Evolutionary conservation across 768 basidiomycete genomes (phyloP).

Genomic region (Boletus vermiculosoides): DNA sequence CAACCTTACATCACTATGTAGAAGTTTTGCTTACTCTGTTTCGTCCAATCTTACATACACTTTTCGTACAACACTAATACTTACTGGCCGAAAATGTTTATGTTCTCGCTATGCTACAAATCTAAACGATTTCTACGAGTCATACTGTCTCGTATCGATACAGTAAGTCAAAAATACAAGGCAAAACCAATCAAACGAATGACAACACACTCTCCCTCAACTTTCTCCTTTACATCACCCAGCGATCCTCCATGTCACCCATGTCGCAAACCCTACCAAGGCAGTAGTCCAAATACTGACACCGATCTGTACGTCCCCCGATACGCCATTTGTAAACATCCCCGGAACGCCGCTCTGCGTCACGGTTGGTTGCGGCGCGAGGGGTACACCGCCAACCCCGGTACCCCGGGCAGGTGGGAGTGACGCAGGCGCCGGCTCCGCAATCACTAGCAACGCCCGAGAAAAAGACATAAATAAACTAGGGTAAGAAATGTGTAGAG

Average conservation of each 20-base stretch:
- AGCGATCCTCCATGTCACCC: conserved; percentile 18
- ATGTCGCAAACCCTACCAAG: conserved; percentile 14
- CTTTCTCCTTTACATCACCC: conserved; percentile 5
- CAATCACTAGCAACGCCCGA: conserved; percentile 33
- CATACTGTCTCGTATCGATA: not conserved
- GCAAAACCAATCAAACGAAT: not conserved
- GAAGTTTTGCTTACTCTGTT: not conserved
- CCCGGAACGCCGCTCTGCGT: conserved; percentile 11
- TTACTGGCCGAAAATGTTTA: not conserved
- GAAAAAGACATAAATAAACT: not conserved
- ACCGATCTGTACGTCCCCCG: conserved; percentile 7
- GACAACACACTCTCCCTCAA: not conserved
- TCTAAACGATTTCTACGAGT: not conserved
- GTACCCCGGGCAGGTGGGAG: conserved; percentile 24
- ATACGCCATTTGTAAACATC: conserved; percentile 17
- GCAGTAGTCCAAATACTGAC: conserved; percentile 19
- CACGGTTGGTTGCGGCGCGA: conserved; percentile 19
- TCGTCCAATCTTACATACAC: not conserved
- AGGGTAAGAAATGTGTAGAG: not conserved
- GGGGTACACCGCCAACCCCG: conserved; percentile 29
- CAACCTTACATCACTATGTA: not conserved
- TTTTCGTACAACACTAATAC: not conserved
- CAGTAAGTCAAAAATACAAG: not conserved
- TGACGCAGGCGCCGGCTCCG: conserved; percentile 41
- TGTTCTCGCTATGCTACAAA: conserved; percentile 7